Base-by-base conservation (phyloP, 768 basidiomycete species). In the Panaeolus papilionaceus region DNA sequence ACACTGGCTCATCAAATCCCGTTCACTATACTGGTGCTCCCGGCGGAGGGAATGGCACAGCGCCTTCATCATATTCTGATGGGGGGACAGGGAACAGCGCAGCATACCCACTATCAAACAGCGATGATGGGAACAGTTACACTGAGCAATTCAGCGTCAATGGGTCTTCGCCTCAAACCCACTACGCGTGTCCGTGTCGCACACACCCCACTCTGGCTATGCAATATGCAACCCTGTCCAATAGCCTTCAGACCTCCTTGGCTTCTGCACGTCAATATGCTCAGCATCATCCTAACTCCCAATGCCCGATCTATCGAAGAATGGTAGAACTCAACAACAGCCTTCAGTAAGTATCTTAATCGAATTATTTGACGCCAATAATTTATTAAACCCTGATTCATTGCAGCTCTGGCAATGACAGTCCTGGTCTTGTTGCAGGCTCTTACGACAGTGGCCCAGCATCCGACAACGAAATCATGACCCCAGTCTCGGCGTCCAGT, bases 381-480 rank as follows among this genome's bases (percentile, higher is more conserved):
- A 28, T 38, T 64, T 62, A 62, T 62, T 66, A 47, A 45, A 67
- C 69, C 10, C 69, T 61, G 23, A 20, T 49, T 42, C 68, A 67
- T 63, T 69, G 38, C 58, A 71, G 70, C 72, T 87, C 85, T 76
- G 86, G 84, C 38, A 82, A 79, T 71, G 86, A 88, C 70, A 78
- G 80, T 81, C 71, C 80, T 76, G 71, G 86, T 84, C 72, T 81
- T 78, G 69, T 79, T 44, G 81, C 80, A 58, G 77, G 83, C 61
- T 79, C 85, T 42, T 89, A 89, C 74, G 88, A 88, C 74, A 85
- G 83, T 70, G 84, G 80, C 71, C 87, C 88, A 68, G 84, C 88
- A 4, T 84, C 88, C 3, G 91, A 90, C 72, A 89, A 86, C 72
- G 91, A 92, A 67, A 83, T 87, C 65, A 75, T 87, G 77, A 83